Evolutionary conservation across 208 protist genomes (phyloP).

Genomic region (Acanthamoeba culbertsoni): DNA sequence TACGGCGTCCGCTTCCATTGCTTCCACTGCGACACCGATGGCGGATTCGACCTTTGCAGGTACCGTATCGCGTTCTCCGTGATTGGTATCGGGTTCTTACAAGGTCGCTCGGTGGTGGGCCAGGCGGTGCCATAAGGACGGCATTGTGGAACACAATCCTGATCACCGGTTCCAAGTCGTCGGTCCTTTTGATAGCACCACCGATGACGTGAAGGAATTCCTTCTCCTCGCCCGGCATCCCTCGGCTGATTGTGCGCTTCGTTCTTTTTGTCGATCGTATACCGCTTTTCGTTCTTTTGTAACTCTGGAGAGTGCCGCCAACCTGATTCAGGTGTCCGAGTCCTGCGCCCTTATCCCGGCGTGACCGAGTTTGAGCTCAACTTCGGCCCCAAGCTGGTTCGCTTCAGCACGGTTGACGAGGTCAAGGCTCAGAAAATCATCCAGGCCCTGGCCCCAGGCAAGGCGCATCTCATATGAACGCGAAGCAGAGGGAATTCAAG

Average conservation of each 20-base stretch:
- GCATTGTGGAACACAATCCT: neutral
- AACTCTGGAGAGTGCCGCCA: neutral
- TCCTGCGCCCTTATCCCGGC: neutral
- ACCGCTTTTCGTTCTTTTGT: neutral
- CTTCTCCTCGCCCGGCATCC: neutral
- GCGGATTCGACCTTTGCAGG: neutral
- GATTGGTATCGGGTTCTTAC: neutral
- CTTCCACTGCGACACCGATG: neutral
- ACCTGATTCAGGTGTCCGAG: neutral
- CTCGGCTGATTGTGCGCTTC: neutral
- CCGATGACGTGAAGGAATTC: neutral
- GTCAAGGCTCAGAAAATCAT: neutral
- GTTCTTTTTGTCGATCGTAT: neutral
- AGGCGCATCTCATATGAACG: neutral
- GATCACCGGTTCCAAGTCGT: neutral
- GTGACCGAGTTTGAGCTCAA: slow-evolving; percentile 14
- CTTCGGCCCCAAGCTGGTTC: neutral
- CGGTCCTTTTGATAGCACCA: neutral
- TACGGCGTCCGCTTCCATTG: neutral
- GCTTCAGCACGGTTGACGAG: neutral
- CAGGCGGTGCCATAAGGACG: neutral
- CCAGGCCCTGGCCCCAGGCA: neutral
- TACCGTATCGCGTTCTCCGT: neutral
- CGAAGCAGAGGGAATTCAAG: neutral
- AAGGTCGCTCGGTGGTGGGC: neutral